Conservation (phyloP, 1,284 basidiomycete genomes). For the Trichosporon inkin region DNA sequence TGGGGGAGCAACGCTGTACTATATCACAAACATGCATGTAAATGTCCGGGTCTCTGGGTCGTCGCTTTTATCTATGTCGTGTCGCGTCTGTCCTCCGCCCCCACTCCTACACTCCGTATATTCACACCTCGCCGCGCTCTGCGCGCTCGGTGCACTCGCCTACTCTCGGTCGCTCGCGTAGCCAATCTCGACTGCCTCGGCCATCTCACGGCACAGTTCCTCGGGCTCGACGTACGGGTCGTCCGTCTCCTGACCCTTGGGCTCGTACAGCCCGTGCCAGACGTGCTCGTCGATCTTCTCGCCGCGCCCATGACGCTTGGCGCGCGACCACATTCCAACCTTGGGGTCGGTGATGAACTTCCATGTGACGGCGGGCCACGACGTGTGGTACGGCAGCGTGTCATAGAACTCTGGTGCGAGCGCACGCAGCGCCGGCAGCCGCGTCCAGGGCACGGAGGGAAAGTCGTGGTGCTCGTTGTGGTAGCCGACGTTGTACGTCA, state of each 20-base stretch:
- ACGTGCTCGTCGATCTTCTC: constrained; percentile 38
- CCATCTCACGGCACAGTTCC: constrained; percentile 25
- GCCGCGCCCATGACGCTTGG: constrained; percentile 49
- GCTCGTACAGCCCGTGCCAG: constrained; percentile 31
- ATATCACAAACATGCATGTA: neutral
- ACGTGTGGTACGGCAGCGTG: constrained; percentile 74
- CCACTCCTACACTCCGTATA: neutral
- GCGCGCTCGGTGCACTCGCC: neutral
- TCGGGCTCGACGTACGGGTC: constrained; percentile 9
- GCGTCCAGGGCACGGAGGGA: constrained; percentile 91
- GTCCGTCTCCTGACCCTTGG: constrained; percentile 11
- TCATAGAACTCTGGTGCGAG: constrained; percentile 94
- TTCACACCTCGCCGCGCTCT: neutral
- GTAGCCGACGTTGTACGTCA: constrained; percentile 98
- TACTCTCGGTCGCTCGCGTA: constrained; percentile 21
- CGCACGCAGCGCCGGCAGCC: constrained; percentile 73
- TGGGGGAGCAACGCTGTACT: neutral
- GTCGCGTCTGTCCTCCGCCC: neutral
- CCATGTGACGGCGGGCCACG: constrained; percentile 90
- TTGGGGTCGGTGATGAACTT: constrained; percentile 88
- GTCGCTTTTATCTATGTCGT: neutral
- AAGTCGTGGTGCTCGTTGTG: constrained; percentile 99
- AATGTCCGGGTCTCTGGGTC: neutral
- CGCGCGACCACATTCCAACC: constrained; percentile 63
- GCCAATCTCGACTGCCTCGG: constrained; percentile 24